Conservation (phyloP, 2,329 filamentous ascomycete species). For the Gremmenia infestans region DNA sequence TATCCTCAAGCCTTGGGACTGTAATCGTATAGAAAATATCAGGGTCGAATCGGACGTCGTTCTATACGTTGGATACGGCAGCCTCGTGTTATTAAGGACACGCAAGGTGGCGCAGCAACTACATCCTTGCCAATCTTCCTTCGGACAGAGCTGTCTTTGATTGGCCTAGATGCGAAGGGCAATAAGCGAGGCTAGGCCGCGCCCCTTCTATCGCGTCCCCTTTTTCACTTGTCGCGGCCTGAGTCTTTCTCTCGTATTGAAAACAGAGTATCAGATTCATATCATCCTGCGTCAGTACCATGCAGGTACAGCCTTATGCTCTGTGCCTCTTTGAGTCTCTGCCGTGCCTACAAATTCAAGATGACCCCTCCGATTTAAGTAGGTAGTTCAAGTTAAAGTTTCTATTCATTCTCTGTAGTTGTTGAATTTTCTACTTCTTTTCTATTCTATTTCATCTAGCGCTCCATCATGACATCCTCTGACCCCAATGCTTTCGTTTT, state of each 20-base stretch:
- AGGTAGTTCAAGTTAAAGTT: background rate
- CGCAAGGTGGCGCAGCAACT: no score
- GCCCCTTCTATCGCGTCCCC: no score
- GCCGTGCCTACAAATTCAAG: no score
- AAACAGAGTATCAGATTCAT: no score
- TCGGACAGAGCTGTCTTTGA: background rate
- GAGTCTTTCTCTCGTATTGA: no score
- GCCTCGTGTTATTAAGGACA: background rate
- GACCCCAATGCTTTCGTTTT: slow-evolving; percentile 16
- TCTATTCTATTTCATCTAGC: background rate
- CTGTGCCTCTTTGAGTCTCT: no score
- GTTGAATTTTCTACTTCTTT: background rate
- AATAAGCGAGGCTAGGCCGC: no score
- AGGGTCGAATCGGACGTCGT: no score
- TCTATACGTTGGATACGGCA: background rate
- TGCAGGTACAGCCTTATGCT: no score
- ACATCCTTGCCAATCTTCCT: background rate
- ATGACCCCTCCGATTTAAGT: no score
- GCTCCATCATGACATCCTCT: background rate
- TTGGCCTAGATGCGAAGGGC: background rate
- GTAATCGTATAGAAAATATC: background rate
- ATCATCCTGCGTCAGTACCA: no score
- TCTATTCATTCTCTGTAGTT: background rate
- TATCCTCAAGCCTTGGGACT: background rate
- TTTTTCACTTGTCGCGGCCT: no score